Evolutionary conservation across 176 grass and related monocot genomes (phyloP), one percentile per base, ranked within the genome.

Genomic region (Triticum turgidum): DNA sequence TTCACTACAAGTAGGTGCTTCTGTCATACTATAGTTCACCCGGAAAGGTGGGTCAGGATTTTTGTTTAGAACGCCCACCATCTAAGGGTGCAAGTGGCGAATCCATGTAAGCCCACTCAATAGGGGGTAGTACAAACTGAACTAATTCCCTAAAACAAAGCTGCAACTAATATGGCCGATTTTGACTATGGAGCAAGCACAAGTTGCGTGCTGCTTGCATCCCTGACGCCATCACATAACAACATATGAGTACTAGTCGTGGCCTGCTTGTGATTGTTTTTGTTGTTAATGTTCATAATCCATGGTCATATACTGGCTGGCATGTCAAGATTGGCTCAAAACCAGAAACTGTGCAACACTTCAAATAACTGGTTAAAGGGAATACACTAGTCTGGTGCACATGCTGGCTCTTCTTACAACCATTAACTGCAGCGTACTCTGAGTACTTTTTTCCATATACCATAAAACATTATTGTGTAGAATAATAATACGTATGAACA

Each of bases 1-100:
- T 80, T 87, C 84, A 33, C 11, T 29, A 35, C 35, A 73, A 80
- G 24, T 79, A 70, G 59, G 4, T 30, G 51, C 6, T 63, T 54
- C 2, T 0, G 32, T 80, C 69, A 52, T 59, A 21, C 6, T 72
- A 0, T 83, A 49, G 65, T 80, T 56, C 75, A 18, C 73, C 58
- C 74, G 14, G 25, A 74, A 58, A 85, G 8, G 27, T 79, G 35
- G 49, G 29, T 73, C 47, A 76, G 9, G 13, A 81, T 69, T 59
- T 89, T 71, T 72, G 11, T 73, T 24, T 73, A 73, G 37, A 73
- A 44, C 38, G 14, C 15, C 15, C 5, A 5, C 15, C 14, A 17
- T 52, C 49, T 18, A 54, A 6, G 51, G 51, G 15, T 18, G 51
- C 15, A 54, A 54, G 51, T 54, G 51, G 15, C 51, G 51, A 15